Evolutionary conservation across 2,329 filamentous ascomycete species (phyloP), one percentile per base, ranked within the genome.

Genomic region (Lachnellula suecica): DNA sequence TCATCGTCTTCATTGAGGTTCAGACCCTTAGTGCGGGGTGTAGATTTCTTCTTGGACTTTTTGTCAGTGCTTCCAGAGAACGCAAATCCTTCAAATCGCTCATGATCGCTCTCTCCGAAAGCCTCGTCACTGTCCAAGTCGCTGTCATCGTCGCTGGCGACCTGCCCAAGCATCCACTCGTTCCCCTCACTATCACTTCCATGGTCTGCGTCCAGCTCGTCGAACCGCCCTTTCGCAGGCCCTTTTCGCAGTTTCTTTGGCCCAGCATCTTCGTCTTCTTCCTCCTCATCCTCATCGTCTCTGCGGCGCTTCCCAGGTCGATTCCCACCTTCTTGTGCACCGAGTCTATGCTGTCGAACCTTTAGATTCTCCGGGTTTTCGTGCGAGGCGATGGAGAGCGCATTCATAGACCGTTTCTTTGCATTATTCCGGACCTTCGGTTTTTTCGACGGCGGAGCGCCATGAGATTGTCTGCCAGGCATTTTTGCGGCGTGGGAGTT

Each of bases 71-170:
- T 77, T 27, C 84, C 84, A 29, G 83, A 76, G 64, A 88, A 88
- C 4, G 80, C 77, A 67, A 80, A 89, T 2, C 81, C 84, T 55
- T 85, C 83, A 63, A 89, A 89, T 55, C 73, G 74, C 66, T 88
- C 86, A 66, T 88, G 84, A 60, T 89, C 86, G 58, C 84, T 88
- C 57, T 83, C 81, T 2, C 84, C 86, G 72, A 89, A 83, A 19
- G 86, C 86, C 63, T 88, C 85, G 60, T 89, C 85, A 59, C 82
- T 87, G 66, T 89, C 85, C 51, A 89, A 74, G 56, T 87, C 84
- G 49, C 81, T 84, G 62, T 89, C 86, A 56, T 87, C 79, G 48
- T 87, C 84, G 41, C 79, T 82, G 44, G 79, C 81, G 20, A 86
- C 83, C 44, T 84, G 74, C 7, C 86, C 86, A 61, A 88, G 71